Base-by-base conservation (phyloP, 78 protist genomes). In the Dictyostelium capitatum region DNA sequence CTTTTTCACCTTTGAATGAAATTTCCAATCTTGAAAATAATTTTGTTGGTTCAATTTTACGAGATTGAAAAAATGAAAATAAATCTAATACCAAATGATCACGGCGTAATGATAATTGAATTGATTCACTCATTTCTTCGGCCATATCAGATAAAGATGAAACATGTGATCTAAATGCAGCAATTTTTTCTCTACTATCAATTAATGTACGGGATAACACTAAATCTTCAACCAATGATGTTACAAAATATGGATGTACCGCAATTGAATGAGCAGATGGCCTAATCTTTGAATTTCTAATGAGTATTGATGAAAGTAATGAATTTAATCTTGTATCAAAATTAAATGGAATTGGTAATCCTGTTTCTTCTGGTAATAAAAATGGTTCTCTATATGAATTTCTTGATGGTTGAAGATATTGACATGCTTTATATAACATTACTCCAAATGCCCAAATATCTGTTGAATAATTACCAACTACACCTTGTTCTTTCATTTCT, bases 371-470 rank as follows among this genome's bases (percentile, higher is more conserved):
- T 19, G 79, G 79, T n/a, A 72, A 72, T 32, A 72, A 46, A 41
- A 72, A 25, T 19, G 79, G 79, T 43, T 72, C 79, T 43, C 79
- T 72, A 15, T 19, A 15, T 14, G 12, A 20, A 15, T 56, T 56
- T 3, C 5, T 19, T 20, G 11, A 6, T 20, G 17, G 17, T 56
- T 3, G 7, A 23, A 23, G 69, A 59, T 23, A 59, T 23, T 23
- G n/a, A 59, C 69, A 59, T 23, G 41, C 69, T 47, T 84, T 84
- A 53, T 56, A 84, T 28, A 84, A 28, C 91, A 84, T 84, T 4
- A 84, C 91, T 57, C 91, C 91, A 74, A 84, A 84, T 51, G 91
- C 91, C 91, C 91, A 84, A 47, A 84, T 84, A 47, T 84, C 91
- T 0, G 91, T 84, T 20, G 91, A 7, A 23, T 84, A 84, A 6